phyloP scores from a whole-genome alignment of 306 rosid species.

The Prunus mongolica region DNA sequence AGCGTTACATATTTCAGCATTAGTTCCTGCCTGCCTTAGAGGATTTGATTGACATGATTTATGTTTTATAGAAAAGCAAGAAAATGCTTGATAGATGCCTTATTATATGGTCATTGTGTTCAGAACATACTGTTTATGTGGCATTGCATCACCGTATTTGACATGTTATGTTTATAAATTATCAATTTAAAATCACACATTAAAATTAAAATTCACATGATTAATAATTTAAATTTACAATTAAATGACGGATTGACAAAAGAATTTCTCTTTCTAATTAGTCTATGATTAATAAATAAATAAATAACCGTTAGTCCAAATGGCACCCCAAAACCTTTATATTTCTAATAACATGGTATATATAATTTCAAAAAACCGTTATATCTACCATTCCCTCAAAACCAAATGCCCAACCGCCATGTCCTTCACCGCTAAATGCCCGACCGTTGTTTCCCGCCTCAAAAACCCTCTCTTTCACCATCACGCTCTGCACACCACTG shows the following conservation, averaged over 20 bases:
- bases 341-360: not conserved
- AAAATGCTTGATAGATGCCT: too few species aligned
- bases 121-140: not conserved
- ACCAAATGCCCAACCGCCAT: conserved; percentile 23
- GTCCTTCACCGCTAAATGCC: conserved; percentile 27
- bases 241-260: too few species aligned
- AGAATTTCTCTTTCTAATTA: not conserved
- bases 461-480: conserved; percentile 8
- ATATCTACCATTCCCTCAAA: not conserved
- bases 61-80: too few species aligned
- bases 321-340: too few species aligned
- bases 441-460: conserved; percentile 42
- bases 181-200: not conserved
- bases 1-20: not conserved
- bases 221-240: not conserved
- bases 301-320: not conserved
- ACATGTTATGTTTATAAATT: rapidly evolving
- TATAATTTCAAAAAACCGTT: conserved; percentile 5
- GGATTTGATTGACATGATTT: too few species aligned
- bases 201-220: not conserved
- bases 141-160: not conserved
- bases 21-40: too few species aligned
- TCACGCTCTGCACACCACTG: conserved; percentile 15
- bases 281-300: too few species aligned
- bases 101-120: not conserved